Base-by-base conservation (phyloP, 306 rosid genomes). In the Oemleria cerasiformis region DNA sequence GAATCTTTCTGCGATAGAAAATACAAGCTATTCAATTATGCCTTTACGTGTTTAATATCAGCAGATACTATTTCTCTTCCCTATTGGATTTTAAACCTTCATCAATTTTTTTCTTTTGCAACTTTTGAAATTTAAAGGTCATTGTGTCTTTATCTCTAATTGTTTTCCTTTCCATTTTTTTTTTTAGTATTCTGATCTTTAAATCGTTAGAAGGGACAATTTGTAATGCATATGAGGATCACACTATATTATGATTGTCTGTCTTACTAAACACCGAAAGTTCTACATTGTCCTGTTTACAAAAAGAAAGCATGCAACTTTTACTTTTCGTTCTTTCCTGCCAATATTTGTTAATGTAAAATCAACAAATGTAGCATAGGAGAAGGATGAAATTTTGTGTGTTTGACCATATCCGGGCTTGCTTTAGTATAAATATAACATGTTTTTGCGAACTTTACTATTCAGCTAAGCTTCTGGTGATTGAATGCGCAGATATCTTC, bases 401-500 rank as follows among this genome's bases (percentile, higher is more conserved):
- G n/a, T n/a, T n/a, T n/a, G n/a, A n/a, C n/a, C n/a, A n/a, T n/a
- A n/a, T n/a, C n/a, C n/a, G n/a, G n/a, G n/a, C n/a, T n/a, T n/a
- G n/a, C n/a, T n/a, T n/a, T 30, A 30, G 36, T 2, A 30, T 30
- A 30, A 30, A 30, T 30, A 40, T 3, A 20, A 14, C 40, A 8
- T 41, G 53, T 15, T 30, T 70, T 67, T 56, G 16, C 21, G 21
- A 15, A 55, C 7, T 23, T 51, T 54, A 56, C 42, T 57, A 2
- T 38, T 38, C 44, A 17, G 12, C 45, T 43, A 23, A 57, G 17
- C 16, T 59, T 55, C 63, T 71, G 64, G 78, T 78, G 63, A 68
- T 73, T 68, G 70, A 49, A 42, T 75, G 42, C 74, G 85, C 92
- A 94, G 99, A 68, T 94, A 67, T 88, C 89, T 65, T 77, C 82